Percentiles rank a stretch among this genome's conserved stretches.
Conservation (phyloP, 345 rosid genomes). For the Mallotus nudiflorus region DNA sequence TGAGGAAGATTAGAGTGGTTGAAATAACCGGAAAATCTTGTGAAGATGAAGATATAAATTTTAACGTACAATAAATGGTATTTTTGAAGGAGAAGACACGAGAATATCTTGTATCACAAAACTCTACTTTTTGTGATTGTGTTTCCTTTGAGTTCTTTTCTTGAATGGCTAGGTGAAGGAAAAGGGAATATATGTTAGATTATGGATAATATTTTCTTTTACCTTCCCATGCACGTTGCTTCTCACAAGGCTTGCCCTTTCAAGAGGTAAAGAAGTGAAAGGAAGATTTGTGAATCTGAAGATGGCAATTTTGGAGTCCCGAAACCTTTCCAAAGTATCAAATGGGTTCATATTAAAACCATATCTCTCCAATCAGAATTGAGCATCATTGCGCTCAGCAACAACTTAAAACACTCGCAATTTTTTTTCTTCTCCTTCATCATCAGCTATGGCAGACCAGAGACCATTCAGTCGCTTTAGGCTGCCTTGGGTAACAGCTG, state of each 20-base stretch:
- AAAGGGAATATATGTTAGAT: background rate
- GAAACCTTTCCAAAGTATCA: conserved; percentile 42
- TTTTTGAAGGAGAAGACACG: conserved; percentile 22
- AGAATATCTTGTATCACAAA: conserved; percentile 22
- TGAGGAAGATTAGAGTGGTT: conserved; percentile 8
- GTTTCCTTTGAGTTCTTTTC: conserved; percentile 35
- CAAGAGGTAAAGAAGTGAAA: conserved; percentile 27
- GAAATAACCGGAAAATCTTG: conserved; percentile 10
- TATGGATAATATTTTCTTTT: too few species aligned
- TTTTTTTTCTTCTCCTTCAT: background rate
- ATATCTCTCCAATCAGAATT: background rate
- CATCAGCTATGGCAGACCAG: conserved; percentile 42
- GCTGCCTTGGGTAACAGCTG: conserved; percentile 56
- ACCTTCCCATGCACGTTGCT: conserved; percentile 20
- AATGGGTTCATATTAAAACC: conserved; percentile 23
- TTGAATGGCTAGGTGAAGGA: conserved; percentile 22
- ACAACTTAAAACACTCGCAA: background rate
- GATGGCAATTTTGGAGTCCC: conserved; percentile 1
- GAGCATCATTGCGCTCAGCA: background rate
- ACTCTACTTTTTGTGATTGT: conserved; percentile 17
- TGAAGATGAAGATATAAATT: conserved; percentile 19
- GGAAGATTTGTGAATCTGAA: conserved; percentile 22
- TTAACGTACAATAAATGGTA: background rate
- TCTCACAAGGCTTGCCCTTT: conserved; percentile 21
- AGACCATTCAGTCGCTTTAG: conserved; percentile 50